Base-by-base conservation (phyloP, 495 filamentous ascomycete species). In the Evansstolkia leycettana region DNA sequence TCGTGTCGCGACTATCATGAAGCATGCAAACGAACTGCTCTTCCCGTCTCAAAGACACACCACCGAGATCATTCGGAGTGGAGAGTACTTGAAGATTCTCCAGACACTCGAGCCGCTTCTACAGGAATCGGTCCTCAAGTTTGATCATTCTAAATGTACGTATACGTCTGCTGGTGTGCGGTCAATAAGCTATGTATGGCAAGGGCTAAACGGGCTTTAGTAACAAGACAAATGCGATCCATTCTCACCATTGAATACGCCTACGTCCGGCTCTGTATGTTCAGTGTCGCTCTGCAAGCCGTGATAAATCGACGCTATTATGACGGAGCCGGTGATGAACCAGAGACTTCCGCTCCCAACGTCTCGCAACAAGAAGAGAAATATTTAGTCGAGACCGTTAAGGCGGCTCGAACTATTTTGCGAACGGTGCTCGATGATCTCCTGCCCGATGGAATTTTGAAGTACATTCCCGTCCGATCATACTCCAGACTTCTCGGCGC, bases 401-500 rank as follows among this genome's bases (percentile, higher is more conserved):
- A 79, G n/a, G 81, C 78, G 12, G 73, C 78, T 38, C 72, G 84
- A 16, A 82, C 74, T 34, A 68, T 89, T n/a, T 62, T 92, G n/a
- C 59, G 64, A 13, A 76, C 73, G 1, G 84, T 89, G 0, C 75
- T 84, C 1, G 72, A 89, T 17, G 76, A 75, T 8, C 67, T 92
- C 28, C 60, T 77, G 20, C 80, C 82, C 0, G 67, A 67, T 2
- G 80, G 76, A 28, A 82, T 78, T 40, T 73, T 92, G 13, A 80
- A 79, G 44, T 82, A 88, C 46, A 80, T 78, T 0, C 82, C 84
- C 0, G 84, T 88, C 11, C 66, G 84, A 28, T 86, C 86, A 0
- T 85, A 83, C 51, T 84, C 88, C 58, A 72, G 84, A 31, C 84
- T 92, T 50, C 75, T 90, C 44, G 78, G 74, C 43, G 82, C 80